Base-by-base conservation (phyloP, 495 filamentous ascomycete species). In the Penicillium taxi region DNA sequence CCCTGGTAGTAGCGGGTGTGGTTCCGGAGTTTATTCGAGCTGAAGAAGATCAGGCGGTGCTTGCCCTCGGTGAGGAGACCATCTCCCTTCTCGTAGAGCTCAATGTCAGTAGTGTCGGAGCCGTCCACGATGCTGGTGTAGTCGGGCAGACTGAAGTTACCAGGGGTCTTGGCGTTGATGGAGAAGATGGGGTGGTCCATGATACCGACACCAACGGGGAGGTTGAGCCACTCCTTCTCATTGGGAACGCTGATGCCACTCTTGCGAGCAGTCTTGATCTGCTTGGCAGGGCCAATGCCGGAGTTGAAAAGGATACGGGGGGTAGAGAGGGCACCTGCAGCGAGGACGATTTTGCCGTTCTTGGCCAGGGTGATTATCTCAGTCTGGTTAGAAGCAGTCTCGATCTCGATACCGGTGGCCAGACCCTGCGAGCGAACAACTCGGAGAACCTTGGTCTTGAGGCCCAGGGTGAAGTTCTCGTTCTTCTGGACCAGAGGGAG, bases 101-200 rank as follows among this genome's bases (percentile, higher is more conserved):
- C 42, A 39, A 58, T 66, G 41, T 78, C 74, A 1, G 52, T 44
- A 9, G 47, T 27, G 33, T 67, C 69, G 5, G 72, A 66, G 24
- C 59, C 64, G 43, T 62, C 59, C 52, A 74, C 74, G 9, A 81
- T 78, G 37, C 53, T 60, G 42, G 80, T 81, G 42, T 77, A 82
- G 64, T 84, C 76, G 43, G 81, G 81, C 44, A 76, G 66, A 6
- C 62, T 64, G 19, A 82, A 70, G 34, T 69, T 61, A 27, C 73
- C 70, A 44, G 83, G 76, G 25, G 66, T 69, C 41, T 85, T 69
- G n/a, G 53, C 45, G 35, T 79, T 70, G 12, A 77, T 66, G 49
- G 82, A 73, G 43, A 84, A 86, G 56, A 84, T 82, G 39, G 77
- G 67, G 56, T 89, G 82, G 52, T 87, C 83, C 41, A 78, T 73